Base-by-base conservation (phyloP, 805 yeast species). In the Starmerella bombi region DNA sequence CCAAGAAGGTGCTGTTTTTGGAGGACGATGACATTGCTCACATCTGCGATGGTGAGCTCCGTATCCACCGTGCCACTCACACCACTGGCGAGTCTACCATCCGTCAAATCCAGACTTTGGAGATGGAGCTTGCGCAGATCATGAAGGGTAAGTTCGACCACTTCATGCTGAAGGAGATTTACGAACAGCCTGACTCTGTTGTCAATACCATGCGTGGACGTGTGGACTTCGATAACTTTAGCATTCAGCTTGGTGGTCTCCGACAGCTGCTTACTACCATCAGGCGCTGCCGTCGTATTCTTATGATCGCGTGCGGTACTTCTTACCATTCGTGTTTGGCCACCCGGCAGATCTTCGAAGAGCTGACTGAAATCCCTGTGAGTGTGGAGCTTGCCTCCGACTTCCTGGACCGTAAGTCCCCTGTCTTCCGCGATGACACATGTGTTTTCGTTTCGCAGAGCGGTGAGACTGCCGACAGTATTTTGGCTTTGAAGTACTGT, bases 201-300 rank as follows among this genome's bases (percentile, higher is more conserved):
- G 80, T 86, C 61, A 91, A 91, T 69, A 91, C 99, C 38, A 91
- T 91, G 98, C 80, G 98, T 70, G 99, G 99, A 58, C 83, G 99
- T 70, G 71, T 91, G 47, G 97, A 91, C 63, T 91, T 91, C 58
- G 85, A 77, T 34, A 77, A 77, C 59, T 70, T 71, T 53, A 67
- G 65, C 32, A 80, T 91, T 51, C 80, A 73, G 50, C 70, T 91
- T 46, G 98, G 98, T 57, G 99, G 99, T 31, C 71, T 91, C 56
- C 75, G 80, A 52, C 70, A 80, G 14, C 82, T 77, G 72, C 68
- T 91, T 48, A 76, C 91, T 22, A 81, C 91, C 34, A 82, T 91
- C 48, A 75, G 97, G 65, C 76, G 95, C 58, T 85, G 95, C 54
- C 77, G 96, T 65, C 76, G 98, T 64, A 72, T 91, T 55, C 82